Conservation (phyloP, 805 yeast species). For the Spencermartinsiella europaea region DNA sequence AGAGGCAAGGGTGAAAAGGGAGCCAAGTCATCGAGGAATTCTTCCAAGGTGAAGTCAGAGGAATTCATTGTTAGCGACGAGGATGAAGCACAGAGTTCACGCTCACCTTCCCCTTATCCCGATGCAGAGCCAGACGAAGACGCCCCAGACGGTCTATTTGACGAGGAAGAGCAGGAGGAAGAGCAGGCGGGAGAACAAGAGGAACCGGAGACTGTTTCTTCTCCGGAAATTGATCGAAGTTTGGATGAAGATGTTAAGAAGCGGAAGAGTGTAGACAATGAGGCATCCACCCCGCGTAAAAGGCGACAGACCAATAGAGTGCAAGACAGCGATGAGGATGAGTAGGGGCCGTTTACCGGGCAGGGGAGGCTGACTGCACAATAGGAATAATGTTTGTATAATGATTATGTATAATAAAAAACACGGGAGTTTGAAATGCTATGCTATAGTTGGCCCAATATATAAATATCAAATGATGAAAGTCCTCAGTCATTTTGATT, state of each 20-base stretch:
- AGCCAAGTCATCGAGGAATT: conserved; percentile 6
- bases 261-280: neutral
- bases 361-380: conserved; percentile 17
- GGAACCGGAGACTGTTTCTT: neutral
- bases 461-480: too few species aligned
- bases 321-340: conserved; percentile 41
- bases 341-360: conserved; percentile 12
- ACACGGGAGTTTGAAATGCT: neutral
- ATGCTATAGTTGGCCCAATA: neutral
- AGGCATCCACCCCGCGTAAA: conserved; percentile 14
- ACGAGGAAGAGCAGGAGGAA: conserved; percentile 5
- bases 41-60: conserved; percentile 5
- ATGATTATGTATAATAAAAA: conserved; percentile 21
- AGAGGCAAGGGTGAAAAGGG: conserved; percentile 28
- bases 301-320: conserved; percentile 27
- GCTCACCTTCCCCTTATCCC: conserved; percentile 18
- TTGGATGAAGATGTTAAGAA: neutral
- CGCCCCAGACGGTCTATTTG: conserved; percentile 1
- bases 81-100: conserved; percentile 32
- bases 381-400: conserved; percentile 22
- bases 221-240: neutral
- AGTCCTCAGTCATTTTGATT: conserved; percentile 22
- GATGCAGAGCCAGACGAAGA: neutral
- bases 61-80: conserved; percentile 32
- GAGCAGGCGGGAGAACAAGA: neutral